Conservation (phyloP, 768 basidiomycete species). For the Hortiboletus campestris region DNA sequence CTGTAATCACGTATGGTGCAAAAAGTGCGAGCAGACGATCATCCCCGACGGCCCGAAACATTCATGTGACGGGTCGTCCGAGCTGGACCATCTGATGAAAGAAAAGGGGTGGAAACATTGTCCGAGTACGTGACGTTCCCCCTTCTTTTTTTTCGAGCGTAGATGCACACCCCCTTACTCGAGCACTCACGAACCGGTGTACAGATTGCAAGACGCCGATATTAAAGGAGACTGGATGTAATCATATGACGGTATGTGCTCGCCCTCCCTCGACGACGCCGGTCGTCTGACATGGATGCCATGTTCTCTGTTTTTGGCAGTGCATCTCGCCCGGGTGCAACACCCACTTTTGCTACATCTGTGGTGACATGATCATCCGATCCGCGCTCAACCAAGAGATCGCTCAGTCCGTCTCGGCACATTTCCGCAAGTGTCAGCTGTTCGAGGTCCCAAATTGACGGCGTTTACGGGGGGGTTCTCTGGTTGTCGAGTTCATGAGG, state of each 20-base stretch:
- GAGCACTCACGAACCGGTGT: background rate
- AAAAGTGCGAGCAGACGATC: slow-evolving; percentile 48
- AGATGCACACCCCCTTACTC: background rate
- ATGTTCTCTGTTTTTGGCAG: slow-evolving; percentile 26
- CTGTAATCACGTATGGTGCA: slow-evolving; percentile 61
- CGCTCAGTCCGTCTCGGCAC: slow-evolving; percentile 25
- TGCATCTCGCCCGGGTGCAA: slow-evolving; percentile 60
- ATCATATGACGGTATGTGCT: slow-evolving; percentile 52
- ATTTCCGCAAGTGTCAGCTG: slow-evolving; percentile 35
- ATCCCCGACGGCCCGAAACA: slow-evolving; percentile 40
- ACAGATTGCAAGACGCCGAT: slow-evolving; percentile 48
- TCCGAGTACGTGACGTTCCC: slow-evolving; percentile 41
- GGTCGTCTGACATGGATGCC: background rate
- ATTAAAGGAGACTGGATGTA: slow-evolving; percentile 51
- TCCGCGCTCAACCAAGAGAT: slow-evolving; percentile 37
- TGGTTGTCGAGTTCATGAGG: background rate
- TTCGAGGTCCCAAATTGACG: slow-evolving; percentile 35
- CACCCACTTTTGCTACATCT: slow-evolving; percentile 55
- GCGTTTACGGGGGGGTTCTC: background rate
- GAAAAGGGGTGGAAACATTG: slow-evolving; percentile 63
- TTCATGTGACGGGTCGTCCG: slow-evolving; percentile 58
- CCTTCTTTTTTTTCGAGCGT: background rate
- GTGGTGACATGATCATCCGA: slow-evolving; percentile 46
- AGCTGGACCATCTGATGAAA: slow-evolving; percentile 51
- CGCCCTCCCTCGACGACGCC: background rate